phyloP scores from a whole-genome alignment of 495 filamentous ascomycete genomes.

The Sordaria brevicollis region DNA sequence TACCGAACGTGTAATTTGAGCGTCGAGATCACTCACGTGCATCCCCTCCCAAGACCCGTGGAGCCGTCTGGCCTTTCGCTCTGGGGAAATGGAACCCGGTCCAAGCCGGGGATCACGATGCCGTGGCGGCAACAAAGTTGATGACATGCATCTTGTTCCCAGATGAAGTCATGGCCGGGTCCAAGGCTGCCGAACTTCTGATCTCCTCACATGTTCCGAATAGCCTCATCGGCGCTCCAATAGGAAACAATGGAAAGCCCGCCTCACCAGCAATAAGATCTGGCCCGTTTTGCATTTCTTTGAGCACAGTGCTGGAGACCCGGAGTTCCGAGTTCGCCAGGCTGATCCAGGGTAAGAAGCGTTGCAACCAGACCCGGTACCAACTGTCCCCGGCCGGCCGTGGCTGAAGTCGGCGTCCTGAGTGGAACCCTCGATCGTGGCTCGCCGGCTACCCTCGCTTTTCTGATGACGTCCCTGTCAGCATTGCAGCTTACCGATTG shows the following conservation, averaged over 20 bases:
- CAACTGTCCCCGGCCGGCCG: background rate
- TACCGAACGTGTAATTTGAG: background rate
- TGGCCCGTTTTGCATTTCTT: background rate
- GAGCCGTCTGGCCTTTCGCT: background rate
- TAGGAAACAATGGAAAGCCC: background rate
- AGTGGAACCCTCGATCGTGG: background rate
- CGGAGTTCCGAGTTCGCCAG: background rate
- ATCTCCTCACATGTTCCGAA: background rate
- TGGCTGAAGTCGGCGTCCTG: background rate
- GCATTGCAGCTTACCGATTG: background rate
- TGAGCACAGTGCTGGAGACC: background rate
- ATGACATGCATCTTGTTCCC: background rate
- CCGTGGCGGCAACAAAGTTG: background rate
- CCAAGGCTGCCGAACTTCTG: background rate
- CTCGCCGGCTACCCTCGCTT: background rate
- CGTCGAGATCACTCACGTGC: background rate
- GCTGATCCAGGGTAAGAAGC: background rate
- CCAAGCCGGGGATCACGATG: background rate
- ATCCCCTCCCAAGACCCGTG: background rate
- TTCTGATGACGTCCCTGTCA: background rate
- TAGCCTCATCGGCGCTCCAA: slow-evolving; percentile 3
- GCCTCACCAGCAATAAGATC: background rate
- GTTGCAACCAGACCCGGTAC: background rate
- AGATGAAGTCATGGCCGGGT: background rate
- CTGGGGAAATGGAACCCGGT: background rate